Conservation (phyloP, 768 basidiomycete genomes). For the Psilocybe cubensis region DNA sequence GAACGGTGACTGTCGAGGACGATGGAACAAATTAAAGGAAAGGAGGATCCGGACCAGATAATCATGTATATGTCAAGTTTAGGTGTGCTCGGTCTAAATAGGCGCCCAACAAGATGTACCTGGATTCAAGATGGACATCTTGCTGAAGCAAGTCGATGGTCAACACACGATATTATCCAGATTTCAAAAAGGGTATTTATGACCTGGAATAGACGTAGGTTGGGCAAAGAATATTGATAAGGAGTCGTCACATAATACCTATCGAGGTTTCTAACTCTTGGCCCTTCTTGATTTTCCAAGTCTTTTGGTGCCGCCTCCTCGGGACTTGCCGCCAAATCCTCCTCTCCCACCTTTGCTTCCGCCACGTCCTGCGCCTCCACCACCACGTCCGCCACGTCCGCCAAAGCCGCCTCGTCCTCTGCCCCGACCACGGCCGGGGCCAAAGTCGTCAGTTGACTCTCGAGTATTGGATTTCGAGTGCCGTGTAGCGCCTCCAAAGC, state of each 20-base stretch:
- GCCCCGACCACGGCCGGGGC: conserved; percentile 38
- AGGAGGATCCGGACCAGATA: too few relatives aligned
- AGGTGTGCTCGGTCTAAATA: too few relatives aligned
- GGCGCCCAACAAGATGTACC: too few relatives aligned
- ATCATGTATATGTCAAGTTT: too few relatives aligned
- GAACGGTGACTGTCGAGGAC: too few relatives aligned
- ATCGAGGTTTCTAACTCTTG: neutral
- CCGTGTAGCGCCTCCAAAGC: conserved; percentile 72
- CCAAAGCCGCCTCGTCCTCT: conserved; percentile 31
- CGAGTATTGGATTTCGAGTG: conserved; percentile 82
- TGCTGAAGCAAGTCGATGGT: too few relatives aligned
- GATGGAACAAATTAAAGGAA: too few relatives aligned
- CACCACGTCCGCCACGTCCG: conserved; percentile 24
- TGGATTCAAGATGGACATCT: too few relatives aligned
- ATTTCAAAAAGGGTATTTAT: neutral
- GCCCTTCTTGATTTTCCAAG: conserved; percentile 5
- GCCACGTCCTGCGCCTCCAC: neutral
- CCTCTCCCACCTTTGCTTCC: neutral
- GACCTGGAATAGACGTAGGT: neutral
- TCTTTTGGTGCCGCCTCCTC: conserved; percentile 9
- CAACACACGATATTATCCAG: too few relatives aligned
- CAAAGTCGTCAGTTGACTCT: conserved; percentile 81
- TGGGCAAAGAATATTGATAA: neutral
- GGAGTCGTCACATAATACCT: neutral
- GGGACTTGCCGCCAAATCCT: neutral